Conservation (phyloP, 148 eudicot genomes). For the Hydrangea macrophylla region DNA sequence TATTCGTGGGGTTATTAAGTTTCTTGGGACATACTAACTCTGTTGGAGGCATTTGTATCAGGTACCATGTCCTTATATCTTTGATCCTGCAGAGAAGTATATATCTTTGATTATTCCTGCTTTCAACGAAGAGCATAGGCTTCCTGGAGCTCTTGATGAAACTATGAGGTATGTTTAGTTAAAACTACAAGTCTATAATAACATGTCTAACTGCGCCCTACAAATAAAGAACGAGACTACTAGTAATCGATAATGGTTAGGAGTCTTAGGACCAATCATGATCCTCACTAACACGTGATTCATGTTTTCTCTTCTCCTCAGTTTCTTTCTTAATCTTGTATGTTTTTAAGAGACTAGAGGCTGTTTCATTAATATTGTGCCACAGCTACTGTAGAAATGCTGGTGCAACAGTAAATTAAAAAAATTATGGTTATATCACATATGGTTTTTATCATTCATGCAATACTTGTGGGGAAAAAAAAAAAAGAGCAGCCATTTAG, state of each 20-base stretch:
- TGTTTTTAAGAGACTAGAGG: neutral
- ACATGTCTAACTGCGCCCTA: neutral
- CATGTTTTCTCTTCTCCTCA: neutral
- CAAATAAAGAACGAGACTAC: too few species aligned
- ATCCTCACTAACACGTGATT: neutral
- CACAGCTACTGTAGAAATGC: too few species aligned
- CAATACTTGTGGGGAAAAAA: too few species aligned
- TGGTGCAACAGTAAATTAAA: too few species aligned
- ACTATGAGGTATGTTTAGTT: slow-evolving; percentile 59
- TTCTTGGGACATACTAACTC: slow-evolving; percentile 3
- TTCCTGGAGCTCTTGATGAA: slow-evolving; percentile 86
- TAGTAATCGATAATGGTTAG: neutral
- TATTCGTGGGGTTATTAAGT: neutral
- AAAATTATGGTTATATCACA: too few species aligned
- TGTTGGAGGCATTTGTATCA: slow-evolving; percentile 29
- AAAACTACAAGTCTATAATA: neutral
- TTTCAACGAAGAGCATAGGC: slow-evolving; percentile 87
- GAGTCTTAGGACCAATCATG: too few species aligned
- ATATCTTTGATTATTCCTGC: slow-evolving; percentile 90
- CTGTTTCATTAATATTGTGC: neutral
- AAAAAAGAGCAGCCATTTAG: too few species aligned
- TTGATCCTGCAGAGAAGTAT: slow-evolving; percentile 85
- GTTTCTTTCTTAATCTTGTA: neutral
- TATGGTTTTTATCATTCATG: too few species aligned
- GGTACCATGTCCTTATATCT: slow-evolving; percentile 84